phyloP scores from a whole-genome alignment of 768 basidiomycete genomes.

The Rhizopogon roseolus region DNA sequence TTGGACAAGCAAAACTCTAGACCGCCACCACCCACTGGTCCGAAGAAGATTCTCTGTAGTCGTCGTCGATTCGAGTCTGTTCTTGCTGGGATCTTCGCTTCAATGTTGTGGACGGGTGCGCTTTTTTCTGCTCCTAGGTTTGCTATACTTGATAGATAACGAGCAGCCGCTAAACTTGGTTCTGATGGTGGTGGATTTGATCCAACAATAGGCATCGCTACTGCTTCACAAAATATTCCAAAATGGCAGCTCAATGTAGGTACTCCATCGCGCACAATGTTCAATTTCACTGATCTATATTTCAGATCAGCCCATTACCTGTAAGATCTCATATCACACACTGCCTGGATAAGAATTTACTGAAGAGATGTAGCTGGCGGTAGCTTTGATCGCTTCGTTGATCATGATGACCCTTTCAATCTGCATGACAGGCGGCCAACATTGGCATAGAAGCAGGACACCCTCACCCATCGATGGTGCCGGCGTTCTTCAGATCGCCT shows the following conservation, averaged over 20 bases:
- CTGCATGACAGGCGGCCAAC: background rate
- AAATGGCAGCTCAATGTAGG: conserved; percentile 11
- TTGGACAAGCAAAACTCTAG: background rate
- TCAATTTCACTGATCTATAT: background rate
- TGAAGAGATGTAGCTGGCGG: background rate
- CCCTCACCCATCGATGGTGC: background rate
- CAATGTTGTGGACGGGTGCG: conserved; percentile 8
- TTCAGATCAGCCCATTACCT: conserved; percentile 10
- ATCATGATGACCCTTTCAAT: background rate
- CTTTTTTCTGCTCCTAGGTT: background rate
- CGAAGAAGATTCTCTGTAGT: background rate
- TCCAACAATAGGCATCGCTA: background rate
- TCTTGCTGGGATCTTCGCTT: conserved; percentile 2
- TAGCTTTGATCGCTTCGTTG: conserved; percentile 6
- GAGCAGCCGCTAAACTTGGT: conserved; percentile 8
- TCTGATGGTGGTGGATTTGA: conserved; percentile 6
- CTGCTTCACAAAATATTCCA: background rate
- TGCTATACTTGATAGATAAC: background rate
- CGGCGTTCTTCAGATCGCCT: conserved; percentile 10
- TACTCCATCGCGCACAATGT: background rate
- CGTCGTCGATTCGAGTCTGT: background rate
- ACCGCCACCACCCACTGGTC: background rate
- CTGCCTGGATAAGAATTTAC: background rate
- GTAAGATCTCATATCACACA: background rate
- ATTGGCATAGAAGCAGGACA: background rate